A percentile compares a stretch with the other conserved stretches of the same genome.
phyloP scores from a whole-genome alignment of 2,329 filamentous ascomycete genomes.

The Aureobasidium lini region DNA sequence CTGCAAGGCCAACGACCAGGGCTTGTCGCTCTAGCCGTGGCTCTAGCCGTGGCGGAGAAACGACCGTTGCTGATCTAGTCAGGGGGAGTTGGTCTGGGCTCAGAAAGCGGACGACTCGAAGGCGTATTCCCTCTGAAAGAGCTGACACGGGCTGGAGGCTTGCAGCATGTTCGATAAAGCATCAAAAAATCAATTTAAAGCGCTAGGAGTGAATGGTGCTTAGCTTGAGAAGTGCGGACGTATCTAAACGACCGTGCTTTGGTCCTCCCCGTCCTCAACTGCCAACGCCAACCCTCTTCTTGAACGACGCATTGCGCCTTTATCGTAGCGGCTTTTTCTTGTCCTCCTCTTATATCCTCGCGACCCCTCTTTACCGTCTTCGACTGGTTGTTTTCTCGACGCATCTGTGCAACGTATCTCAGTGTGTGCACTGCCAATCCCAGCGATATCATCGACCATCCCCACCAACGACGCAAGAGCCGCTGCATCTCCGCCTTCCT shows the following conservation, averaged over 20 bases:
- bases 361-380: background rate
- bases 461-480: background rate
- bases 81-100: constrained; percentile 8
- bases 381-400: background rate
- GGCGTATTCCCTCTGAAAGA: background rate
- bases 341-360: constrained; percentile 7
- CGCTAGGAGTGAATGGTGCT: background rate
- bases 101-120: background rate
- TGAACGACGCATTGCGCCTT: constrained; percentile 4
- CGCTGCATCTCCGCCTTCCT: background rate
- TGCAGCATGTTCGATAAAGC: background rate
- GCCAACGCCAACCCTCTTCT: constrained; percentile 4
- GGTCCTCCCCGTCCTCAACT: background rate
- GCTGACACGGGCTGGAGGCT: background rate
- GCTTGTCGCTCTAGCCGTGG: background rate
- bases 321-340: constrained; percentile 2
- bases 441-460: background rate
- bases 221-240: background rate
- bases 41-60: background rate
- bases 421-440: background rate
- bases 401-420: background rate
- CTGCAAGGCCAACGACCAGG: background rate
- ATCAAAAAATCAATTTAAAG: background rate
- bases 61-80: background rate
- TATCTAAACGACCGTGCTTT: constrained; percentile 12